Percentiles rank a stretch among this genome's conserved stretches.
These are phyloP conservation scores for Hirsutella minnesotensis DNA, from an alignment of 2,329 filamentous ascomycete genomes.

Conservation along the genomic window DNA sequence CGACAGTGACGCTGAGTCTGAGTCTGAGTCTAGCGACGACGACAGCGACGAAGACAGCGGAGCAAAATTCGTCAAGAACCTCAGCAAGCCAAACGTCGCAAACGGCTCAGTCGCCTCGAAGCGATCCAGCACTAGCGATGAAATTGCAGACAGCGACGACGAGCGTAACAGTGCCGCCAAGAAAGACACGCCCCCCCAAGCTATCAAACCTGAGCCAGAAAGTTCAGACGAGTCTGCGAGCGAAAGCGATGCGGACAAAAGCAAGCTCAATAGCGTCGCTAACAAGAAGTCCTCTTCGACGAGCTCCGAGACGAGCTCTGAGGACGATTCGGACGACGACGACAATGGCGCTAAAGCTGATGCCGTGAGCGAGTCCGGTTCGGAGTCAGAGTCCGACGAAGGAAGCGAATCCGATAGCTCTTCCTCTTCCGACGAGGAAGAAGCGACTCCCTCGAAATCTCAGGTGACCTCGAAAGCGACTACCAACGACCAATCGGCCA, in stretches of 20 bases:
- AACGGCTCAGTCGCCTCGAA: slow-evolving; percentile 10
- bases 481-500: slow-evolving; percentile 10
- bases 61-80: slow-evolving; percentile 20
- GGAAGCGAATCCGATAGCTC: slow-evolving; percentile 6
- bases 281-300: not conserved
- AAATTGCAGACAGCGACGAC: slow-evolving; percentile 30
- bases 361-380: slow-evolving; percentile 6
- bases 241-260: slow-evolving; percentile 16
- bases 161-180: slow-evolving; percentile 17
- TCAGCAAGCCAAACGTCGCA: slow-evolving; percentile 9
- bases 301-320: slow-evolving; percentile 11
- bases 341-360: slow-evolving; percentile 11
- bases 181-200: slow-evolving; percentile 2
- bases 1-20: slow-evolving; percentile 16
- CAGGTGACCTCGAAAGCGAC: slow-evolving; percentile 1
- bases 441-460: slow-evolving; percentile 7
- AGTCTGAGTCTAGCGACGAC: slow-evolving; percentile 20
- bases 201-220: slow-evolving; percentile 9
- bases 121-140: slow-evolving; percentile 20
- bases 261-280: slow-evolving; percentile 7
- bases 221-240: slow-evolving; percentile 13
- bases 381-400: slow-evolving; percentile 11
- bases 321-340: slow-evolving; percentile 13
- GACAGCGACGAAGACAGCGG: slow-evolving; percentile 20
- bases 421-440: slow-evolving; percentile 3